Evolutionary conservation across 2,329 filamentous ascomycete species (phyloP).

Genomic region (Tolypocladium pustulatum): DNA sequence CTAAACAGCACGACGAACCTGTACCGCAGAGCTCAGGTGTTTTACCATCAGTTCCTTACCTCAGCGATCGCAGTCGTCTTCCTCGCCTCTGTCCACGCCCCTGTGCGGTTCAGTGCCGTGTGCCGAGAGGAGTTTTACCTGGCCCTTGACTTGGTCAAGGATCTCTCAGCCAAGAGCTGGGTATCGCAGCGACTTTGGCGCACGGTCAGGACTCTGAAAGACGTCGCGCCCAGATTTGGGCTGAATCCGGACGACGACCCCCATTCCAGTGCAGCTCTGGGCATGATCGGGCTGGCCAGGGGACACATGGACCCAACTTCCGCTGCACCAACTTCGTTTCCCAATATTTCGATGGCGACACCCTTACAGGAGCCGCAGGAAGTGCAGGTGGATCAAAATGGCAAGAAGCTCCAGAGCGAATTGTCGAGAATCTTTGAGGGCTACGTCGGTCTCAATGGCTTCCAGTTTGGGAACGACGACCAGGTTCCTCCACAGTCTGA

Average conservation of each 20-base stretch:
- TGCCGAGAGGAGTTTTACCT: slow-evolving; percentile 72
- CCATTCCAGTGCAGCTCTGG: slow-evolving; percentile 40
- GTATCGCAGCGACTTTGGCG: slow-evolving; percentile 66
- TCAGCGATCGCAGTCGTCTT: slow-evolving; percentile 68
- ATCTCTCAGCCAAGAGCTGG: slow-evolving; percentile 60
- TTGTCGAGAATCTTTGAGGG: slow-evolving; percentile 37
- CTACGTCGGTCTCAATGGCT: slow-evolving; percentile 25
- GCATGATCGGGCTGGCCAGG: slow-evolving; percentile 43
- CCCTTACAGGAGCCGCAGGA: slow-evolving; percentile 10
- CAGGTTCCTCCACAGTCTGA: slow-evolving; percentile 13
- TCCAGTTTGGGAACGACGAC: slow-evolving; percentile 16
- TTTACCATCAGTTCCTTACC: slow-evolving; percentile 72
- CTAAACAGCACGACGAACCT: slow-evolving; percentile 63
- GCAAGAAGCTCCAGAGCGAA: slow-evolving; percentile 39
- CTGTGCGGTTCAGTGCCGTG: slow-evolving; percentile 55
- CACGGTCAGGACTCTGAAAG: slow-evolving; percentile 59
- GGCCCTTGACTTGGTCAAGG: slow-evolving; percentile 63
- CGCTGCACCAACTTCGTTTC: slow-evolving; percentile 14
- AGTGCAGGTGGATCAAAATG: slow-evolving; percentile 27
- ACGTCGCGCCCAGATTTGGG: slow-evolving; percentile 60
- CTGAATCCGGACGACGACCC: slow-evolving; percentile 38
- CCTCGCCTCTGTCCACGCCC: slow-evolving; percentile 65
- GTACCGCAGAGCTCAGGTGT: slow-evolving; percentile 61
- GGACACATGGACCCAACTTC: slow-evolving; percentile 19
- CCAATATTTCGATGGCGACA: slow-evolving; percentile 15